Percentiles rank a stretch among this genome's conserved stretches.
Evolutionary conservation across 129 eudicot species (phyloP).

Genomic region (Lonicera japonica): DNA sequence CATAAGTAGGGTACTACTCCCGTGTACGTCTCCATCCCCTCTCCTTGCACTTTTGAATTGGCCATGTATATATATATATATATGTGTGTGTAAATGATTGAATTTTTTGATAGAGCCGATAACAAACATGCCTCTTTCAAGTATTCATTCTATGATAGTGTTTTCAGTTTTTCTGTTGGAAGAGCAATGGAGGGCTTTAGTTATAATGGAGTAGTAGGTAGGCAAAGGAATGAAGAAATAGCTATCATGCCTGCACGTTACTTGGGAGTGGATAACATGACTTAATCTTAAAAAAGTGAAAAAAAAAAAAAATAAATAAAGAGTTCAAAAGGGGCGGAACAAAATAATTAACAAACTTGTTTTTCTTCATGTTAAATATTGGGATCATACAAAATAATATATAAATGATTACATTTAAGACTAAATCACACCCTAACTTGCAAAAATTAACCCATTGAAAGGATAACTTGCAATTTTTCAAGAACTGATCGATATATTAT

Average conservation of each 20-base stretch:
- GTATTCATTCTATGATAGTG: not conserved
- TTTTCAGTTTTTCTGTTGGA: not conserved
- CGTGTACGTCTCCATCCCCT: not conserved
- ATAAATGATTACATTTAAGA: no score
- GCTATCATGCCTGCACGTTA: not conserved
- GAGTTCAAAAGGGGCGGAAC: no score
- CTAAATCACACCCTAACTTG: no score
- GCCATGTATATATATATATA: no score
- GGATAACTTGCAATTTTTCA: no score
- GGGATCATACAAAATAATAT: no score
- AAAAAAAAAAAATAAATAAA: not conserved
- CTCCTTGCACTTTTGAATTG: not conserved
- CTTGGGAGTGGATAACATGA: not conserved
- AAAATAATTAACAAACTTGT: no score
- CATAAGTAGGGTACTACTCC: not conserved
- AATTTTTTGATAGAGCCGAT: not conserved
- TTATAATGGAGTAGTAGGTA: not conserved
- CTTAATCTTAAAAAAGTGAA: not conserved
- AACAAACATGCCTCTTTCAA: not conserved
- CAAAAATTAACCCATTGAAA: no score
- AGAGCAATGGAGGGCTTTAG: not conserved
- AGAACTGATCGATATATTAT: no score
- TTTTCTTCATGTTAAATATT: no score
- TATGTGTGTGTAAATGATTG: no score
- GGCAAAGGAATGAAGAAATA: not conserved